These are phyloP conservation scores for Beauveria scarabaeidicola DNA, from an alignment of 2,329 filamentous ascomycete genomes.

Conservation along the genomic window DNA sequence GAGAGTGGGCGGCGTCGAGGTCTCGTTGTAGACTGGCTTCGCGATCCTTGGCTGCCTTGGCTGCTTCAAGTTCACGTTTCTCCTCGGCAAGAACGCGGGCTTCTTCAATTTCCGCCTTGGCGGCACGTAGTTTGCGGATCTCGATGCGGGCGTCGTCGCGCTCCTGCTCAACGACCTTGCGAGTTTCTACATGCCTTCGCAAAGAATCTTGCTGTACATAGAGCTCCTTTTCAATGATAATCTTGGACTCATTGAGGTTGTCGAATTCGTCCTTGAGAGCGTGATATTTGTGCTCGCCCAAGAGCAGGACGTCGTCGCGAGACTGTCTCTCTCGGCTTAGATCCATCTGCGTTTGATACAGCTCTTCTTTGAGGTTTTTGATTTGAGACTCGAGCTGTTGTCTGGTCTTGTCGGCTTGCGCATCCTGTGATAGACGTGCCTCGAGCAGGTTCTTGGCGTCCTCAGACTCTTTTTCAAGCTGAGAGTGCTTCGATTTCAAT, in stretches of 20 bases:
- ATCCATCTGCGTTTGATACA: slow-evolving; percentile 79
- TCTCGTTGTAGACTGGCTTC: slow-evolving; percentile 71
- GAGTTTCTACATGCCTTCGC: slow-evolving; percentile 74
- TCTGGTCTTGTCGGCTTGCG: slow-evolving; percentile 70
- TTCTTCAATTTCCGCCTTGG: slow-evolving; percentile 79
- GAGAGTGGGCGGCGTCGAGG: slow-evolving; percentile 67
- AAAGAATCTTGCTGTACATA: slow-evolving; percentile 92
- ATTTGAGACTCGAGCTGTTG: slow-evolving; percentile 82
- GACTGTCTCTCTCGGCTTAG: slow-evolving; percentile 88
- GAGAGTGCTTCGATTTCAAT: slow-evolving; percentile 73
- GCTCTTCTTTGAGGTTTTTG: slow-evolving; percentile 73
- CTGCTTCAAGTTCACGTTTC: slow-evolving; percentile 70
- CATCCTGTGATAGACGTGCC: slow-evolving; percentile 82
- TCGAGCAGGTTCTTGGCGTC: slow-evolving; percentile 83
- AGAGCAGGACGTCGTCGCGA: slow-evolving; percentile 82
- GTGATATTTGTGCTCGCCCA: slow-evolving; percentile 80
- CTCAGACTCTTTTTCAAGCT: slow-evolving; percentile 78
- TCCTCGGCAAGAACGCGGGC: slow-evolving; percentile 76
- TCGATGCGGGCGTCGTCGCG: slow-evolving; percentile 84
- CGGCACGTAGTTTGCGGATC: slow-evolving; percentile 70
- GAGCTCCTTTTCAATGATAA: slow-evolving; percentile 95
- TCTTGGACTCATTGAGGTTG: slow-evolving; percentile 84
- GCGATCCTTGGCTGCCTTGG: slow-evolving; percentile 68
- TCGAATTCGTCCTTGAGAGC: slow-evolving; percentile 79
- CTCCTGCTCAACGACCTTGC: slow-evolving; percentile 71